Evolutionary conservation across 805 yeast species (phyloP).

Genomic region (Naumovozyma baii): DNA sequence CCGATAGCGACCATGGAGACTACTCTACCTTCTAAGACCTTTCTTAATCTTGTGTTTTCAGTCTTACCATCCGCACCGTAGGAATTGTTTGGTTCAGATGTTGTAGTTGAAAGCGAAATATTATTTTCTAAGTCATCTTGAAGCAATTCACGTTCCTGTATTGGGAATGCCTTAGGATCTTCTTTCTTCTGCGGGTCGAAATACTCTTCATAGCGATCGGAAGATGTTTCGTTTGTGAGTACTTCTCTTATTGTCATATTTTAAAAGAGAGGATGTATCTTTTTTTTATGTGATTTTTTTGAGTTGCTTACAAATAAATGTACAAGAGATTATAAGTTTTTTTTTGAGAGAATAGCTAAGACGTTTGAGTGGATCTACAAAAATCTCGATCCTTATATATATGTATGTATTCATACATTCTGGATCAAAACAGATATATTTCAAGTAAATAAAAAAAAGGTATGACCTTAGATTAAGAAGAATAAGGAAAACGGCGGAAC

Average conservation of each 20-base stretch:
- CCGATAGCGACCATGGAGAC: conserved; percentile 71
- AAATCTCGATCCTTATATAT: too few relatives aligned
- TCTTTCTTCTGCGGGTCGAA: background rate
- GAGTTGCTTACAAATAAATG: too few relatives aligned
- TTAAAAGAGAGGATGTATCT: too few relatives aligned
- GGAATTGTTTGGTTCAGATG: background rate
- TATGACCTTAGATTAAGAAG: too few relatives aligned
- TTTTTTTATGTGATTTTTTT: too few relatives aligned
- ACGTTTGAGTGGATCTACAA: too few relatives aligned
- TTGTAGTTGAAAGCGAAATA: background rate
- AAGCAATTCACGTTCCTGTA: conserved; percentile 1
- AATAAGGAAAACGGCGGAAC: too few relatives aligned
- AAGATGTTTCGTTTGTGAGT: background rate
- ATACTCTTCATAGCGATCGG: conserved; percentile 1
- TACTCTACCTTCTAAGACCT: conserved; percentile 42
- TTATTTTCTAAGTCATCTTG: conserved; percentile 1
- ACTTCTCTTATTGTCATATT: background rate
- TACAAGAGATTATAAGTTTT: too few relatives aligned
- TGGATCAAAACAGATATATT: too few relatives aligned
- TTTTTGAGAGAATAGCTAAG: too few relatives aligned
- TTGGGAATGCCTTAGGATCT: background rate
- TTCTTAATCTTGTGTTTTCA: conserved; percentile 14
- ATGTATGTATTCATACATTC: too few relatives aligned
- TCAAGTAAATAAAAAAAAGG: too few relatives aligned
- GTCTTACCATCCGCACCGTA: conserved; percentile 11